These are phyloP conservation scores for Dinochytrium kinnereticum DNA, from an alignment of 371 early-diverging fungal species.

Conservation along the genomic window DNA sequence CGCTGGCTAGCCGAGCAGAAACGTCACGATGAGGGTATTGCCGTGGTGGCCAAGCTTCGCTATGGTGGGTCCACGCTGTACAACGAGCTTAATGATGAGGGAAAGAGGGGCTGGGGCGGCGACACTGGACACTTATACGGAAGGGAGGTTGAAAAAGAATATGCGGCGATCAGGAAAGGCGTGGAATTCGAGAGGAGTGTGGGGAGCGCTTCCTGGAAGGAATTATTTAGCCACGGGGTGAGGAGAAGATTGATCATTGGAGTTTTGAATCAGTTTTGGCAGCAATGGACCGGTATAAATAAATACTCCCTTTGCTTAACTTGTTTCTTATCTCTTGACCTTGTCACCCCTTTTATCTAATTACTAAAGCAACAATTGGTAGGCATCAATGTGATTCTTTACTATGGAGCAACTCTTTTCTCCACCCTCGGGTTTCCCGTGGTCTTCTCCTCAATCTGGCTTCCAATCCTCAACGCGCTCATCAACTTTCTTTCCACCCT, in stretches of 20 bases:
- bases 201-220: constrained; percentile 70
- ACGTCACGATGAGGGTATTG: constrained; percentile 68
- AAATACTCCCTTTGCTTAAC: no score
- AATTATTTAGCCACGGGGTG: constrained; percentile 68
- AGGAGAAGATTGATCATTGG: constrained; percentile 55
- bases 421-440: constrained; percentile 43
- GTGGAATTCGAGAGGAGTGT: constrained; percentile 69
- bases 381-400: constrained; percentile 69
- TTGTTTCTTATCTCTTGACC: no score
- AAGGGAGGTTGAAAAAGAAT: constrained; percentile 68
- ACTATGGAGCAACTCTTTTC: constrained; percentile 66
- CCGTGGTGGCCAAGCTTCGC: constrained; percentile 72
- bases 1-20: constrained; percentile 83
- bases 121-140: constrained; percentile 57
- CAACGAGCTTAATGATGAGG: no score
- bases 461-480: constrained; percentile 45
- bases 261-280: constrained; percentile 69
- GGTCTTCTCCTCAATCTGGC: constrained; percentile 28
- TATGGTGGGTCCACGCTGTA: no score
- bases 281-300: constrained; percentile 74
- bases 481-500: constrained; percentile 55
- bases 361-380: no score
- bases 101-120: no score
- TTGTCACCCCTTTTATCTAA: no score
- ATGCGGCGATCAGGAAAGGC: constrained; percentile 68